Base-by-base conservation (phyloP, 1,139 yeast species). In the Groenewaldozyma auringiensis region DNA sequence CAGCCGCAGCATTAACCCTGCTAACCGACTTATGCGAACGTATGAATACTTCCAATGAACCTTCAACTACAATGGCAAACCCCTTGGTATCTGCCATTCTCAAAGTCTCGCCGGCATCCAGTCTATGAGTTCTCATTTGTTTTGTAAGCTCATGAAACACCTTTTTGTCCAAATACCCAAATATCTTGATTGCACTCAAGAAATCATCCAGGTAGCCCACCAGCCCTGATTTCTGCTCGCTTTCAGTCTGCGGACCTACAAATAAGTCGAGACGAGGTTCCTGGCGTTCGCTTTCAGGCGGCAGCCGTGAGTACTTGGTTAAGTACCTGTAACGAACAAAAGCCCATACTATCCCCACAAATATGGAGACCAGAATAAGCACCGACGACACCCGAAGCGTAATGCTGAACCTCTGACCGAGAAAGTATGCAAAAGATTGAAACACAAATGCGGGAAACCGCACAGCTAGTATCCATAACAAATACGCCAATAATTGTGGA, bases 11-110 rank as follows among this genome's bases (percentile, higher is more conserved):
- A 17, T 31, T 13, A n/a, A n/a, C n/a, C n/a, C n/a, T n/a, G n/a
- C 43, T 29, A 6, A 41, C 37, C n/a, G 42, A 21, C 13, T 33
- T 43, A 18, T 41, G 37, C 11, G 80, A 66, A 51, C 76, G 78
- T 44, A 84, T 80, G 60, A 79, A 88, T 0, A 92, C 86, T 55
- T 86, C 89, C 40, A 89, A 77, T 9, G 80, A 75, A 0, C 98
- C 98, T 56, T 89, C 97, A 1, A 89, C 95, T n/a, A 92, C 95
- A 42, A 92, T 83, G 37, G 92, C 81, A 59, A 92, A 88, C 1
- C 97, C 97, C 21, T 83, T 68, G 17, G 79, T 74, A 47, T 84
- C 92, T 53, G 83, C 84, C 41, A 89, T 66, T 43, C 79, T 74
- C 36, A 92, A 65, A 3, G 83, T 73, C 61, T 92, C 97, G 39